These are phyloP conservation scores for Vinca minor DNA, from an alignment of 257 asterid species.

Conservation along the genomic window DNA sequence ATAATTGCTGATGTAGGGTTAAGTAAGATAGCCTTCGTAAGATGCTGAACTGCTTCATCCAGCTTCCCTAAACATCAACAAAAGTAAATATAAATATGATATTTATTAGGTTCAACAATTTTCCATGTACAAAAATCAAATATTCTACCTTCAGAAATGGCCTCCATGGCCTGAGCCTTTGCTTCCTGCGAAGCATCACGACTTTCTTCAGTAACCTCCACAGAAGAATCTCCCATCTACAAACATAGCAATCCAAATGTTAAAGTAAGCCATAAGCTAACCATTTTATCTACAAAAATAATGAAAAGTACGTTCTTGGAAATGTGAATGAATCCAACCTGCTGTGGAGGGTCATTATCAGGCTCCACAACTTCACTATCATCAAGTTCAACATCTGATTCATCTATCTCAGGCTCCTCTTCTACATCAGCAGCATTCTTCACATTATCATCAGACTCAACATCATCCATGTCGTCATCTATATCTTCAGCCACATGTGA, in stretches of 20 bases:
- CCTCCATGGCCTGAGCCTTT: slow-evolving; percentile 83
- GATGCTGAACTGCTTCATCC: slow-evolving; percentile 74
- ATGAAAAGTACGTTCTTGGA: not conserved
- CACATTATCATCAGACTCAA: slow-evolving; percentile 28
- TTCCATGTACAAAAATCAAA: not conserved
- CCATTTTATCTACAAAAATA: not conserved
- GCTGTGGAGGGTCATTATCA: slow-evolving; percentile 78
- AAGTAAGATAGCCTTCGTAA: slow-evolving; percentile 69
- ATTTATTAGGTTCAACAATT: too few species aligned
- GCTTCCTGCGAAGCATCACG: slow-evolving; percentile 96
- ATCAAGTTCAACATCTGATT: slow-evolving; percentile 88
- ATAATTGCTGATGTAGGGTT: slow-evolving; percentile 95
- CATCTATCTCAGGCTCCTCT: slow-evolving; percentile 85
- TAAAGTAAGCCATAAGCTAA: not conserved
- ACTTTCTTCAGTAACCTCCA: slow-evolving; percentile 76
- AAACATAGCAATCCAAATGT: not conserved
- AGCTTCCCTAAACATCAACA: slow-evolving; percentile 51
- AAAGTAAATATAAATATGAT: too few species aligned
- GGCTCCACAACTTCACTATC: slow-evolving; percentile 74
- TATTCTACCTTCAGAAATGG: slow-evolving; percentile 85
- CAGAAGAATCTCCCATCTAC: slow-evolving; percentile 89
- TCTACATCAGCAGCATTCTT: slow-evolving; percentile 41
- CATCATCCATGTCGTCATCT: slow-evolving; percentile 66
- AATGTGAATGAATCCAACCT: slow-evolving; percentile 30
- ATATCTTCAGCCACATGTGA: slow-evolving; percentile 50